Base-by-base conservation (phyloP, 805 yeast genomes). In the Citeromyces nyonsensis region DNA sequence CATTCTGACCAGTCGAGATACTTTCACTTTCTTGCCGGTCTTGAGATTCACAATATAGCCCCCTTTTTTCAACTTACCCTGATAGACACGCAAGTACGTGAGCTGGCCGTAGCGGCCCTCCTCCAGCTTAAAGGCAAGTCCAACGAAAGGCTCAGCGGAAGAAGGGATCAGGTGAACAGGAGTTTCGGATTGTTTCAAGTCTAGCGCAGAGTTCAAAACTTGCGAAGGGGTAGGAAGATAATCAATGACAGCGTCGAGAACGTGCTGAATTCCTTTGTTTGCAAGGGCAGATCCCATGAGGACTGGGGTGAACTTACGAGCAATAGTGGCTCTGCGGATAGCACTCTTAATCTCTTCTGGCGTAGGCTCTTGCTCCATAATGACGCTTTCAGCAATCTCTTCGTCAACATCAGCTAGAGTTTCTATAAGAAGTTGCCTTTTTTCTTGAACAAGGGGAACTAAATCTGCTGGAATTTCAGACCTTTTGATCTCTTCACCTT, bases 241-340 rank as follows among this genome's bases (percentile, higher is more conserved):
- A 53, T 88, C 96, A 42, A 88, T 88, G 38, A 91, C 94, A 27
- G 96, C 91, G 54, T 91, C 96, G 44, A 91, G 65, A 25, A 88
- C 95, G 14, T 86, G 86, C 63, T 91, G 99, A 41, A 91, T 69
- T 56, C 96, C 95, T 42, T 77, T 82, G 61, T 91, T 91, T 36
- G 97, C 98, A 41, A 91, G 66, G 12, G 99, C 99, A 32, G 96
- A 84, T 14, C 99, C 99, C 96, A 91, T 91, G 42, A 88, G 64
- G n/a, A 91, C 97, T n/a, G 99, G 98, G 10, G 97, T 84, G 64
- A 91, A 91, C 52, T 71, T 81, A 61, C 96, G 75, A 24, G 86
- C 94, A 57, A 88, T 88, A 12, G 99, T 91, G 32, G 96, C 70
- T 48, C 95, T 74, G 56, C 98, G 78, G 44, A 91, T 91, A 28